phyloP scores from a whole-genome alignment of 2,329 filamentous ascomycete species.

The Aspergillus quadrilineatus region DNA sequence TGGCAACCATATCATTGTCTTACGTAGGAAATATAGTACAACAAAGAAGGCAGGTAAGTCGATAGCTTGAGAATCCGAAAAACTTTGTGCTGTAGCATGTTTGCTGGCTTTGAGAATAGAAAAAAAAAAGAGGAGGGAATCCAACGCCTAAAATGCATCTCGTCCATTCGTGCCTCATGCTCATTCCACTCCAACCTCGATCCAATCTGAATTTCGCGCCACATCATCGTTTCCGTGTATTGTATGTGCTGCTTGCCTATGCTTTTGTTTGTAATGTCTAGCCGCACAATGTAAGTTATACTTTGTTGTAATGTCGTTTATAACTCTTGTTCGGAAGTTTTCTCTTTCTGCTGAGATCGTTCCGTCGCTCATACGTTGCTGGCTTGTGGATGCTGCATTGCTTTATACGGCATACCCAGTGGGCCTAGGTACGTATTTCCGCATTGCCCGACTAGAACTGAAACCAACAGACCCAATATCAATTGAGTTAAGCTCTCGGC shows the following conservation, averaged over 20 bases:
- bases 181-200: not conserved
- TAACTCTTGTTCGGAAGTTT: not conserved
- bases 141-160: constrained; percentile 3
- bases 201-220: not conserved
- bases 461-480: constrained; percentile 46
- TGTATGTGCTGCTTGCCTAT: not conserved
- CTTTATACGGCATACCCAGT: constrained; percentile 31
- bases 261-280: not conserved
- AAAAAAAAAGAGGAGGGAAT: not conserved
- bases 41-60: constrained; percentile 2
- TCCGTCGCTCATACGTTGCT: not conserved
- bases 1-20: not conserved
- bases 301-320: not conserved
- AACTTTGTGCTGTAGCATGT: not conserved
- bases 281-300: not conserved
- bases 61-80: constrained; percentile 5
- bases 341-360: too few species aligned
- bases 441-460: constrained; percentile 29
- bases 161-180: not conserved
- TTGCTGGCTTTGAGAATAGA: not conserved
- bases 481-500: constrained; percentile 56
- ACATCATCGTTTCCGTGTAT: not conserved
- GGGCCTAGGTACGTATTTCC: constrained; percentile 33
- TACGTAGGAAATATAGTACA: constrained; percentile 5
- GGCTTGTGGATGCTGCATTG: not conserved